Evolutionary conservation across 805 yeast species (phyloP).

Genomic region (Vanderwaltozyma yarrowii): DNA sequence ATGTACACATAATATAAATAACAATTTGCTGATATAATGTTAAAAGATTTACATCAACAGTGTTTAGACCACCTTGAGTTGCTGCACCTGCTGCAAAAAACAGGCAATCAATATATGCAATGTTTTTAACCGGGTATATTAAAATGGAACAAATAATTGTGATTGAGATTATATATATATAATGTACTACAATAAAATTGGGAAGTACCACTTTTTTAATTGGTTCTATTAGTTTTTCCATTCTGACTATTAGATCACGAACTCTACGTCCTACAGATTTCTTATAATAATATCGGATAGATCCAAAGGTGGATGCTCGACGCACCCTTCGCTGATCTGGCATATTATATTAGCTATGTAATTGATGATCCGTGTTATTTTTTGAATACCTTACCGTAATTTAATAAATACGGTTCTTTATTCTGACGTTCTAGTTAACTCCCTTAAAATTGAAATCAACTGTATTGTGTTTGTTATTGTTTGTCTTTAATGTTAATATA

Average conservation of each 20-base stretch:
- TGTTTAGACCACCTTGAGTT: constrained; percentile 87
- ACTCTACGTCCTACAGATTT: constrained; percentile 31
- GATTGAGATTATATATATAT: constrained; percentile 52
- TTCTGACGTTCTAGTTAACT: no score
- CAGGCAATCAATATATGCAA: constrained; percentile 62
- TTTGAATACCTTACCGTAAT: no score
- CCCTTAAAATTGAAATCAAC: no score
- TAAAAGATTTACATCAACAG: constrained; percentile 54
- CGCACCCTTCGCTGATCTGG: not conserved
- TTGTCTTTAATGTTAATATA: no score
- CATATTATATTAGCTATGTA: no score
- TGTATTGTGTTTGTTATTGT: no score
- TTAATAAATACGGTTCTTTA: no score
- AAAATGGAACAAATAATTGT: constrained; percentile 59
- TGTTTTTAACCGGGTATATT: constrained; percentile 58
- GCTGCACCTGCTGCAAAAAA: constrained; percentile 64
- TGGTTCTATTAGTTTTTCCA: constrained; percentile 24
- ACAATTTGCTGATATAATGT: constrained; percentile 69
- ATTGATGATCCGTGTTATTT: no score
- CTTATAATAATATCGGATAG: constrained; percentile 13
- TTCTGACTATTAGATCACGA: constrained; percentile 26
- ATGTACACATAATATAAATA: constrained; percentile 46
- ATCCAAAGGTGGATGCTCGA: constrained; percentile 9
- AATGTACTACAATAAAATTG: constrained; percentile 49
- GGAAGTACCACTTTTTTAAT: constrained; percentile 30